These are phyloP conservation scores for Entamoeba moshkovskii DNA, from an alignment of 208 protist species.

Conservation along the genomic window DNA sequence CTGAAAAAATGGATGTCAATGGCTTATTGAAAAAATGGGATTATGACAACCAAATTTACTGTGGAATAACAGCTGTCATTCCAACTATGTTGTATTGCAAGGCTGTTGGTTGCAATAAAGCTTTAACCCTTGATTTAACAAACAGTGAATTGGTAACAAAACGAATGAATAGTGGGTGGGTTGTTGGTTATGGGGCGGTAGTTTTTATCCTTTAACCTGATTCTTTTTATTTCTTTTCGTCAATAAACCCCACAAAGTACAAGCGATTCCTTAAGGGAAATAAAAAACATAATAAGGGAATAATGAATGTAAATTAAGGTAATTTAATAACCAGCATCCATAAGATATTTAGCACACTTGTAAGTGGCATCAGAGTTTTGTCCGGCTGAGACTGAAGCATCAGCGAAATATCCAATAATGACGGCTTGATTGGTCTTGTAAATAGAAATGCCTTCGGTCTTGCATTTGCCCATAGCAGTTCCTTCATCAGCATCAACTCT, in stretches of 20 bases:
- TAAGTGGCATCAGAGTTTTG: neutral
- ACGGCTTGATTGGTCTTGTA: neutral
- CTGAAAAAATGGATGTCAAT: neutral
- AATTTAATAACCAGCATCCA: neutral
- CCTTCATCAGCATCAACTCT: neutral
- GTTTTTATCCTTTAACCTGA: neutral
- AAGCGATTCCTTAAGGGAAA: no score
- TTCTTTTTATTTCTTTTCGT: no score
- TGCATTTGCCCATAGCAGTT: neutral
- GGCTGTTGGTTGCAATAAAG: neutral
- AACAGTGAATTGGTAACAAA: neutral
- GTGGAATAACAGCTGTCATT: neutral
- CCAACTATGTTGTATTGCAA: neutral
- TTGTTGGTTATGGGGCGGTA: neutral
- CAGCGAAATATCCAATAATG: neutral
- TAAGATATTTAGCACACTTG: neutral
- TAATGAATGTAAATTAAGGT: no score
- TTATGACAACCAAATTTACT: neutral
- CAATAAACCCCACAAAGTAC: no score
- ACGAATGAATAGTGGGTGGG: neutral
- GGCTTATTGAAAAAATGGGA: neutral
- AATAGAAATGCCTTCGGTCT: neutral
- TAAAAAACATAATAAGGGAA: no score
- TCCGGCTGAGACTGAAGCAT: neutral
- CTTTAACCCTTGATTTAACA: neutral